Percentiles rank a stretch among this genome's conserved stretches.
These are phyloP conservation scores for Croton setiger DNA, from an alignment of 441 rosid genomes.

Conservation along the genomic window DNA sequence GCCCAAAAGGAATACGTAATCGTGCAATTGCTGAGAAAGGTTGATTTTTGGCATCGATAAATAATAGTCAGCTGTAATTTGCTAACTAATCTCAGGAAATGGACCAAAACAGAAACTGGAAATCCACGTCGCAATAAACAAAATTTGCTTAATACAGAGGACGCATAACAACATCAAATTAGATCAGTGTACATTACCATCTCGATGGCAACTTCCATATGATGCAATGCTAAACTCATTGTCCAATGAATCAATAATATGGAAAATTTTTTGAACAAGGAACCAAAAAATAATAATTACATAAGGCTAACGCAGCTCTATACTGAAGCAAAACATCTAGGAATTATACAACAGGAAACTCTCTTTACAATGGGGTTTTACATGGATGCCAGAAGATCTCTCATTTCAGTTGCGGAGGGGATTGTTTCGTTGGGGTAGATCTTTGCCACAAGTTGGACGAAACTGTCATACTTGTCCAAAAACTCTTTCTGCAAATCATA, in stretches of 20 bases:
- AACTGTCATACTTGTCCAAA: slow-evolving; percentile 93
- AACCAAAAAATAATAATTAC: slow-evolving; percentile 25
- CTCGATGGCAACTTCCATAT: neutral
- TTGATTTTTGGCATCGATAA: too few species aligned
- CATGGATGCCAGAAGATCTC: slow-evolving; percentile 78
- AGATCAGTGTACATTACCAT: neutral
- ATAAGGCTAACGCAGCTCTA: slow-evolving; percentile 18
- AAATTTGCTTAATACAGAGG: neutral
- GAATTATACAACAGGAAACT: slow-evolving; percentile 24
- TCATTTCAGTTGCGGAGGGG: slow-evolving; percentile 75
- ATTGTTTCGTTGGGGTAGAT: slow-evolving; percentile 75
- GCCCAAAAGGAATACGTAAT: too few species aligned
- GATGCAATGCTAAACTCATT: neutral
- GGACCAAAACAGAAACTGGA: neutral
- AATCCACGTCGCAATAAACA: neutral
- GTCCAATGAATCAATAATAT: slow-evolving; percentile 16
- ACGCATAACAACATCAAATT: neutral
- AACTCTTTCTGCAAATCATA: slow-evolving; percentile 76
- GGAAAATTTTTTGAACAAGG: slow-evolving; percentile 11
- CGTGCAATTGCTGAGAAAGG: too few species aligned
- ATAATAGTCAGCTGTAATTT: too few species aligned
- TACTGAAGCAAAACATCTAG: slow-evolving; percentile 9
- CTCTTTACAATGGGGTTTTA: slow-evolving; percentile 28
- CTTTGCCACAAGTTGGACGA: slow-evolving; percentile 82
- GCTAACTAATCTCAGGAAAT: too few species aligned